Percentiles rank a stretch among this genome's conserved stretches.
Conservation (phyloP, 2,329 filamentous ascomycete species). For the Pochonia chlamydosporia region DNA sequence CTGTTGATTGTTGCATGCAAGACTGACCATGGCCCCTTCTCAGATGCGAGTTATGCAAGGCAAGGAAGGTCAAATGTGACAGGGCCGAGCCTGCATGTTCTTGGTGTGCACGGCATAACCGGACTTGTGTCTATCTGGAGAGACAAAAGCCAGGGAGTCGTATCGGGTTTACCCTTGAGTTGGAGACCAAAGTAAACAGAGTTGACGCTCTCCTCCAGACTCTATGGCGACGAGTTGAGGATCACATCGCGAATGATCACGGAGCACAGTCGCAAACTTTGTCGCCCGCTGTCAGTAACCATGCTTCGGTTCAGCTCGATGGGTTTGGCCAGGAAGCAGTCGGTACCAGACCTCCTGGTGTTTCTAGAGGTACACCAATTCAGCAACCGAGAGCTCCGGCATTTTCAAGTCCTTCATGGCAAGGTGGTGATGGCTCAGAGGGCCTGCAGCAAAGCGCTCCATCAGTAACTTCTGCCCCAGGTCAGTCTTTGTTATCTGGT, state of each 20-base stretch:
- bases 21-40: neutral
- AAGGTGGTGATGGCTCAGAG: constrained; percentile 24
- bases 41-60: constrained; percentile 40
- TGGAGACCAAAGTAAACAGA: constrained; percentile 48
- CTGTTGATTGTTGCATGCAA: neutral
- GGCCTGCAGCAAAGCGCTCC: constrained; percentile 6
- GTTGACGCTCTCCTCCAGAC: constrained; percentile 42
- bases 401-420: constrained; percentile 29
- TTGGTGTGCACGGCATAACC: constrained; percentile 64
- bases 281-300: constrained; percentile 29
- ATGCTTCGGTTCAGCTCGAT: constrained; percentile 26
- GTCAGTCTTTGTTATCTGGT: constrained; percentile 1
- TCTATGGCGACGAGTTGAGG: constrained; percentile 35
- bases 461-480: constrained; percentile 3
- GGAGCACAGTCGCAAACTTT: constrained; percentile 15
- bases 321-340: constrained; percentile 15
- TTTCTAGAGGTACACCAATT: constrained; percentile 13
- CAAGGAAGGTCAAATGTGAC: constrained; percentile 42
- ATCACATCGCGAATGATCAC: constrained; percentile 33
- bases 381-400: constrained; percentile 30
- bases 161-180: constrained; percentile 56
- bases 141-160: constrained; percentile 63
- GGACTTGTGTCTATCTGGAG: constrained; percentile 63
- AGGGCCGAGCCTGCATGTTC: constrained; percentile 57
- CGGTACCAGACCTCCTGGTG: constrained; percentile 16